Evolutionary conservation across 2,329 filamentous ascomycete species (phyloP), one percentile per base, ranked within the genome.

Genomic region (Fusarium albosuccineum): DNA sequence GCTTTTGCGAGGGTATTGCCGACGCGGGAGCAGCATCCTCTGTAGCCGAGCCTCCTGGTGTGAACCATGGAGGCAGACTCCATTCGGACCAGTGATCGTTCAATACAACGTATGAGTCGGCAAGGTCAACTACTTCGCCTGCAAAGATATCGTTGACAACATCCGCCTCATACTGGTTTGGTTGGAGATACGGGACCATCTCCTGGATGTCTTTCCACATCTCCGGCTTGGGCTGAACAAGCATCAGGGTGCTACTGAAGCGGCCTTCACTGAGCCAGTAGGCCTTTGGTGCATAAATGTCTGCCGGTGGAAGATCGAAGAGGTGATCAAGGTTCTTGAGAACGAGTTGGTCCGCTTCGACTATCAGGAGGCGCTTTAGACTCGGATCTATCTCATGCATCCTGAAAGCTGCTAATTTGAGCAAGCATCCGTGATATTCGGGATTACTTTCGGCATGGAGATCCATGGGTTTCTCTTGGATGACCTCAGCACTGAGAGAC

Each of bases 301-400:
- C 46, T 14, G 53, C 44, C 5, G 37, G 44, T 3, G 60, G 60
- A 11, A 55, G 26, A 16, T 67, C 48, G 45, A 70, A 69, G 5
- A 67, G 26, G 10, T 42, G 16, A 34, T 70, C 66, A 17, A 69
- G 51, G n/a, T 50, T 55, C 33, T 58, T 57, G 10, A 69, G 26
- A 14, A 70, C 50, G 9, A 70, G 64, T 42, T 70, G 66, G 52
- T 70, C 66, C 5, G 59, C 39, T 41, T 70, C 68, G 11, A 70
- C 53, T 2, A 67, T 42, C 27, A 70, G 50, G 11, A 62, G 16
- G 1, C 61, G 56, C 16, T 36, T 34, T 9, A 70, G 16, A 1
- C 34, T 45, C 9, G 57, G 40, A 22, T 67, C 66, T 14, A 64
- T 53, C 39, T 64, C 45, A 40, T 69, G 61, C 9, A 70, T 39